These are phyloP conservation scores for Phanerochaete carnosa DNA, from an alignment of 768 basidiomycete species.

Conservation along the genomic window DNA sequence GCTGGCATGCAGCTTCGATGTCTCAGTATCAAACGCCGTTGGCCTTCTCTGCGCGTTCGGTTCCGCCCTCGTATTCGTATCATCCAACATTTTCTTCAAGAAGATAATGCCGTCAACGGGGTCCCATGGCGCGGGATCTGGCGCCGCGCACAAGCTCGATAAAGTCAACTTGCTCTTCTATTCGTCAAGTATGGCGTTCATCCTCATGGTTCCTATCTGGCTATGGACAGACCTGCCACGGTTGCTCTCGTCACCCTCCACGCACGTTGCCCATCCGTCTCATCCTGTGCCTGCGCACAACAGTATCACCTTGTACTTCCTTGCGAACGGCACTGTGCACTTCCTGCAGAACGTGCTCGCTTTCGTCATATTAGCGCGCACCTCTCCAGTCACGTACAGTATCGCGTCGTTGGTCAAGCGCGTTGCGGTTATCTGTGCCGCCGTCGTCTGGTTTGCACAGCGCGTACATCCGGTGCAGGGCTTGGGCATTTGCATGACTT, in stretches of 20 bases:
- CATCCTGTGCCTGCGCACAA: conserved; percentile 35
- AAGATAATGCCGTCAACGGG: conserved; percentile 83
- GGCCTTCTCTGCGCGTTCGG: conserved; percentile 97
- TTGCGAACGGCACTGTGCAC: conserved; percentile 94
- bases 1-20: conserved; percentile 93
- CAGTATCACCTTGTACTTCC: conserved; percentile 71
- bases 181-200: conserved; percentile 90
- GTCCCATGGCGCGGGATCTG: conserved; percentile 34
- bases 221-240: conserved; percentile 79
- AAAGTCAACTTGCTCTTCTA: conserved; percentile 96
- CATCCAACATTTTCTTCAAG: conserved; percentile 99
- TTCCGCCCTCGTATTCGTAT: conserved; percentile 94
- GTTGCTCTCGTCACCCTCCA: conserved; percentile 45
- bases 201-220: conserved; percentile 97
- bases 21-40: conserved; percentile 79
- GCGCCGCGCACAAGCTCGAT: conserved; percentile 77
- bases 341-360: conserved; percentile 98
- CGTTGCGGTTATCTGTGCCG: conserved; percentile 96
- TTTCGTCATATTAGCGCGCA: conserved; percentile 92
- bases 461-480: conserved; percentile 80
- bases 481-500: conserved; percentile 87
- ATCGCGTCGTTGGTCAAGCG: conserved; percentile 98
- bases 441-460: conserved; percentile 96
- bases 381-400: conserved; percentile 97
- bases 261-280: conserved; percentile 42